A percentile compares a stretch with the other conserved stretches of the same genome.
Evolutionary conservation across 2,329 filamentous ascomycete species (phyloP).

Genomic region (Aphanoascus verrucosus): DNA sequence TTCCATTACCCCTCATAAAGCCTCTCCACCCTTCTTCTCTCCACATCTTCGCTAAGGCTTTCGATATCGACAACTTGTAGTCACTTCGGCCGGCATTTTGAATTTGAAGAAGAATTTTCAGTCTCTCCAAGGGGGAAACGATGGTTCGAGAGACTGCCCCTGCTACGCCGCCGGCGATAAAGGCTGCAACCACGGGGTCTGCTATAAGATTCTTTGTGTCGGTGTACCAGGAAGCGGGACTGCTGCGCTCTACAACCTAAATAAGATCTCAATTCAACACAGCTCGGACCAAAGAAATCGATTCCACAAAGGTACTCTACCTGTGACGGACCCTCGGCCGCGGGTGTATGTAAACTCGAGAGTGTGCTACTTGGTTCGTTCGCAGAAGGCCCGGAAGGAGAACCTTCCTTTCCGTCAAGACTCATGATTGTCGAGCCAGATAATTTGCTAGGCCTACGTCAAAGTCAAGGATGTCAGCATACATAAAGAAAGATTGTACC

Average conservation of each 20-base stretch:
- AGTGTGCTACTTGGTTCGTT: background rate
- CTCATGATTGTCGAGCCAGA: conserved; percentile 12
- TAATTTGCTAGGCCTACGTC: background rate
- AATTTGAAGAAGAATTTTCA: conserved; percentile 97
- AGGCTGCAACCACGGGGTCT: conserved; percentile 76
- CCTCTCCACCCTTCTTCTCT: conserved; percentile 92
- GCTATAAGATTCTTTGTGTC: conserved; percentile 44
- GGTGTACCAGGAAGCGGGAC: conserved; percentile 1
- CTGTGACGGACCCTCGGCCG: background rate
- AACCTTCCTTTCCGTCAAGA: conserved; percentile 10
- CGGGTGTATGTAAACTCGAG: conserved; percentile 1
- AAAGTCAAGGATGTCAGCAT: background rate
- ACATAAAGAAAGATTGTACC: background rate
- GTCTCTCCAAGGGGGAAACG: conserved; percentile 84
- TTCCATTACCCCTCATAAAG: conserved; percentile 96
- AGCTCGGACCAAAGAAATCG: background rate
- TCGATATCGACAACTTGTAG: conserved; percentile 83
- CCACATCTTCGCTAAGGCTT: conserved; percentile 91
- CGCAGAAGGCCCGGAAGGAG: conserved; percentile 5
- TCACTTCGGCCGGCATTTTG: conserved; percentile 83
- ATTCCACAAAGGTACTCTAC: background rate
- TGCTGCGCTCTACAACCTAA: background rate
- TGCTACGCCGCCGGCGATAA: conserved; percentile 85
- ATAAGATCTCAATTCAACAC: background rate
- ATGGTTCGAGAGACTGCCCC: conserved; percentile 96